A percentile compares a stretch with the other conserved stretches of the same genome.
Evolutionary conservation across 2,329 filamentous ascomycete species (phyloP).

Genomic region (Aspergillus sp.): DNA sequence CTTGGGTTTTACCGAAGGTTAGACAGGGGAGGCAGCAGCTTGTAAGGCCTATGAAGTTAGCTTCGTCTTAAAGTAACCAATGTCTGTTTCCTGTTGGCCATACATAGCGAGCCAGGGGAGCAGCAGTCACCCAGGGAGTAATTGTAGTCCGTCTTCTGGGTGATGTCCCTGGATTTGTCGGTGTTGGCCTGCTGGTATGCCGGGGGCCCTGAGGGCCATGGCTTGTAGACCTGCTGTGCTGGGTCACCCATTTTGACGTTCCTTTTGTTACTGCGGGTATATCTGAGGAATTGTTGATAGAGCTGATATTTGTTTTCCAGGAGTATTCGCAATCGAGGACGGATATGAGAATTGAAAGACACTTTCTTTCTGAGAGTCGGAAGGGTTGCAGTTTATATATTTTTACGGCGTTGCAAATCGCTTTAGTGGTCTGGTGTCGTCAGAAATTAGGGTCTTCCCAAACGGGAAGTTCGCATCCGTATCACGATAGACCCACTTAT

Average conservation of each 20-base stretch:
- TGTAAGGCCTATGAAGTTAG: slow-evolving; percentile 8
- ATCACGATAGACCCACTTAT: background rate
- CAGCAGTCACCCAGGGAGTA: slow-evolving; percentile 20
- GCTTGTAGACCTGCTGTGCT: no score
- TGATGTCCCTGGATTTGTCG: background rate
- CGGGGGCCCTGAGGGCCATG: slow-evolving; percentile 6
- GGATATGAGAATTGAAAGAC: background rate
- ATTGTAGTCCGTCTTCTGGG: slow-evolving; percentile 15
- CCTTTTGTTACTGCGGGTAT: background rate
- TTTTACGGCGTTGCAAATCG: background rate
- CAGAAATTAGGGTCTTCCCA: background rate
- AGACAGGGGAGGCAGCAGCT: slow-evolving; percentile 20
- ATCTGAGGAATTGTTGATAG: background rate
- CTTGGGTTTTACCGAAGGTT: slow-evolving; percentile 20
- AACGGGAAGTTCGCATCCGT: background rate
- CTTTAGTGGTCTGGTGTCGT: no score
- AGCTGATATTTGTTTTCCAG: no score
- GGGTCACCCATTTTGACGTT: no score
- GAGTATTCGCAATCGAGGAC: background rate
- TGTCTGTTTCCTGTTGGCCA: background rate
- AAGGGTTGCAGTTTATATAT: background rate
- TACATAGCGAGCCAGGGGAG: slow-evolving; percentile 18
- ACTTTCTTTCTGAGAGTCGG: background rate
- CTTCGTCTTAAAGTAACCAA: no score
- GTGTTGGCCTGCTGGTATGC: slow-evolving; percentile 8